phyloP scores from a whole-genome alignment of 2,329 filamentous ascomycete genomes.

The Ophiostoma angusticollis region DNA sequence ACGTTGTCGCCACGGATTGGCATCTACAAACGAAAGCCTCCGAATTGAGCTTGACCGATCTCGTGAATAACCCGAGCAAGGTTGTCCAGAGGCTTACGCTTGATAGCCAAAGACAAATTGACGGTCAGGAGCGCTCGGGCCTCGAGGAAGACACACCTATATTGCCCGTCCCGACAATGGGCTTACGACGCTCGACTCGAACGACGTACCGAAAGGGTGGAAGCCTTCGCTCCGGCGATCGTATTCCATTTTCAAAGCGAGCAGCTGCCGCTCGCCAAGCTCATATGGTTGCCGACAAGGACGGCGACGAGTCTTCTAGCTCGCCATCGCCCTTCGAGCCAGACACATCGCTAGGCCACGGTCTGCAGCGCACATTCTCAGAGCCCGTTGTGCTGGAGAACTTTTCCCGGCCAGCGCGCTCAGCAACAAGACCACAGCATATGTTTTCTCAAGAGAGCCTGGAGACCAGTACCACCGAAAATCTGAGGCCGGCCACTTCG shows the following conservation, averaged over 20 bases:
- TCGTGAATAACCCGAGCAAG: slow-evolving; percentile 67
- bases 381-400: slow-evolving; percentile 52
- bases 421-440: slow-evolving; percentile 32
- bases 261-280: slow-evolving; percentile 45
- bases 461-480: not conserved
- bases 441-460: slow-evolving; percentile 23
- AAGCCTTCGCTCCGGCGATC: slow-evolving; percentile 68
- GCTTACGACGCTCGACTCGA: slow-evolving; percentile 75
- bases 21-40: slow-evolving; percentile 63
- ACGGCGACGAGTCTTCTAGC: slow-evolving; percentile 31
- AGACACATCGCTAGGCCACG: slow-evolving; percentile 36
- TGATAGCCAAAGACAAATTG: slow-evolving; percentile 35
- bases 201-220: slow-evolving; percentile 82
- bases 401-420: slow-evolving; percentile 45
- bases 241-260: slow-evolving; percentile 62
- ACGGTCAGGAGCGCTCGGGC: slow-evolving; percentile 27
- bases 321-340: slow-evolving; percentile 24
- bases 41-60: slow-evolving; percentile 66
- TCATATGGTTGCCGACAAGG: slow-evolving; percentile 45
- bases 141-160: slow-evolving; percentile 68
- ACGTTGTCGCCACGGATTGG: not conserved
- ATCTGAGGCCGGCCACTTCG: not conserved
- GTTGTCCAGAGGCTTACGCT: slow-evolving; percentile 57
- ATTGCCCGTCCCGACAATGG: slow-evolving; percentile 61
- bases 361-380: slow-evolving; percentile 52